Conservation (phyloP, 2,329 filamentous ascomycete genomes). For the Diplodia intermedia region DNA sequence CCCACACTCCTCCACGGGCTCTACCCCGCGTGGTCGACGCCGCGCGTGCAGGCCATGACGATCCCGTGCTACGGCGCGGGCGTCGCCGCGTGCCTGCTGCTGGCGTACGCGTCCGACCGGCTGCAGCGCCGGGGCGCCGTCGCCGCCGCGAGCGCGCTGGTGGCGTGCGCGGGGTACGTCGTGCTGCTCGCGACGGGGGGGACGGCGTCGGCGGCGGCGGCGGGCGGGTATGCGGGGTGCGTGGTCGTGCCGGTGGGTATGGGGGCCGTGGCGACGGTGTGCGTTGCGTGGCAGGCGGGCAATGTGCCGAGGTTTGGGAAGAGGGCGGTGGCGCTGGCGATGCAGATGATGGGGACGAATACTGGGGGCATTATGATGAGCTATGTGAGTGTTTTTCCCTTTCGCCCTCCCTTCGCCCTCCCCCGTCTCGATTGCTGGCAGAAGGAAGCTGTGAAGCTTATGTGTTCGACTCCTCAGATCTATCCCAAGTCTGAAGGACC, state of each 20-base stretch:
- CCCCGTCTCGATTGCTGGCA: too few relatives aligned
- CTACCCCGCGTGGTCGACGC: conserved; percentile 64
- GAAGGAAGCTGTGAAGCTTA: background rate
- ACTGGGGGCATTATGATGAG: conserved; percentile 74
- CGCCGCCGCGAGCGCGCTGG: conserved; percentile 75
- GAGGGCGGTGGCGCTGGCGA: conserved; percentile 9
- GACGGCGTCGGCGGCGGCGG: conserved; percentile 44
- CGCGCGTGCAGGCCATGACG: conserved; percentile 38
- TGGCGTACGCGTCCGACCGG: too few relatives aligned
- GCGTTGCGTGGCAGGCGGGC: conserved; percentile 66
- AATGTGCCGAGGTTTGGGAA: conserved; percentile 68
- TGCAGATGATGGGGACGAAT: conserved; percentile 73
- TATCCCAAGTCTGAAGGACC: conserved; percentile 56
- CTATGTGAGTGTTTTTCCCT: conserved; percentile 61
- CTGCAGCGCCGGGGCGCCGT: too few relatives aligned
- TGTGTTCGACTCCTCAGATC: conserved; percentile 44
- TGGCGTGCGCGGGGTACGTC: conserved; percentile 43
- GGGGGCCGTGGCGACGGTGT: conserved; percentile 66
- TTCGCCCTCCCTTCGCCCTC: background rate
- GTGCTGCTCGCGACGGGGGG: conserved; percentile 67
- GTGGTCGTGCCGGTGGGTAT: conserved; percentile 77
- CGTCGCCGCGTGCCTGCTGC: too few relatives aligned
- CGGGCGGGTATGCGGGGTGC: conserved; percentile 76
- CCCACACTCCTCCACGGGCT: conserved; percentile 79
- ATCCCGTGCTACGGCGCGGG: too few relatives aligned